Evolutionary conservation across 441 rosid genomes (phyloP).

Genomic region (Arabidopsis hybrid): DNA sequence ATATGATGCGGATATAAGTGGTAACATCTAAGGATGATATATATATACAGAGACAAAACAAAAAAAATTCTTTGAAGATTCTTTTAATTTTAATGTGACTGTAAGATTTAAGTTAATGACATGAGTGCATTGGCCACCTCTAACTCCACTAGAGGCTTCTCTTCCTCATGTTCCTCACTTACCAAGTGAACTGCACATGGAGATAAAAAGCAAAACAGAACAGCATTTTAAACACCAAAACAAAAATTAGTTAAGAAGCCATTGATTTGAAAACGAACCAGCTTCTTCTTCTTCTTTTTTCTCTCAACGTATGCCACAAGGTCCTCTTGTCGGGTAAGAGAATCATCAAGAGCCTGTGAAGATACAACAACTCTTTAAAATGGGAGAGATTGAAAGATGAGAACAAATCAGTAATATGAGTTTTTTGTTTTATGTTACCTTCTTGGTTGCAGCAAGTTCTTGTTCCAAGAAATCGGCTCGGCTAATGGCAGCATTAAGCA

Average conservation of each 20-base stretch:
- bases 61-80: background rate
- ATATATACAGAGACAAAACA: background rate
- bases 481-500: conserved; percentile 63
- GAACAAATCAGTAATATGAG: background rate
- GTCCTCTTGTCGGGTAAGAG: conserved; percentile 27
- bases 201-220: background rate
- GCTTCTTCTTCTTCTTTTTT: conserved; percentile 32
- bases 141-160: background rate
- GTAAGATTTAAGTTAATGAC: background rate
- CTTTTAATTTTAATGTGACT: too few relatives aligned
- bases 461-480: conserved; percentile 68
- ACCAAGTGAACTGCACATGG: background rate
- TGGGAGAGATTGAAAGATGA: background rate
- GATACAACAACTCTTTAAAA: background rate
- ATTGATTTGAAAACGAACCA: conserved; percentile 9
- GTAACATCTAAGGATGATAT: background rate
- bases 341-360: conserved; percentile 26
- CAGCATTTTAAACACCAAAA: background rate
- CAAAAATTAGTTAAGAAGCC: background rate
- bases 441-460: conserved; percentile 75
- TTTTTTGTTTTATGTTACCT: conserved; percentile 49
- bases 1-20: background rate
- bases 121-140: background rate
- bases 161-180: background rate
- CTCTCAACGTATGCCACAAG: conserved; percentile 23